Base-by-base conservation (phyloP, 2,329 filamentous ascomycete genomes). In the Dactylonectria macrodidyma region DNA sequence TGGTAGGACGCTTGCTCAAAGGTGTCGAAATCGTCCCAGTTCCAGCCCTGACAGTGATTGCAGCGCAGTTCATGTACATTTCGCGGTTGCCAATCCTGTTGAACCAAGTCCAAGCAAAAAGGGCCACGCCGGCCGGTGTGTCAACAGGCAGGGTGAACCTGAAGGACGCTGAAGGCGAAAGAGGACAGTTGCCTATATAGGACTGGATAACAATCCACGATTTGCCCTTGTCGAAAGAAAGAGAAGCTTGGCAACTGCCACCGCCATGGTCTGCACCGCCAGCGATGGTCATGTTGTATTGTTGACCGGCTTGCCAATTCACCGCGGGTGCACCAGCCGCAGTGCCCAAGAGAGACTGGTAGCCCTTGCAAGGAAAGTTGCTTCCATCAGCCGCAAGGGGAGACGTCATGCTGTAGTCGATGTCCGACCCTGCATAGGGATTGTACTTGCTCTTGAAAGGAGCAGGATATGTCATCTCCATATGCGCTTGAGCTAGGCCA, bases 61-160 rank as follows among this genome's bases (percentile, higher is more conserved):
- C 90, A 0, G 92, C 94, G 75, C 95, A 99, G 87, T 97, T 97
- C 95, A 97, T 97, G 87, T 98, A 98, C 87, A 97, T 94, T 79
- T 98, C 96, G 1, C 95, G 91, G 84, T 97, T 97, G 3, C 96
- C 96, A 10, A 97, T 77, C 67, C 92, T 92, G 85, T 98, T 98
- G 82, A 97, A 90, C 96, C 96, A 98, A 1, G 94, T 94, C 95
- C 95, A 98, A 0, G 94, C 94, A 5, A 98, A 87, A 50, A 95
- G 79, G 65, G 89, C 91, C 38, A 90, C 87, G 80, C 81, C 84
- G 67, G 81, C 76, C n/a, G 89, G 89, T 1, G 89, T 88, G 71
- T 91, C 89, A 2, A 81, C 79, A 8, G 93, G 93, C 36, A 95
- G 81, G 36, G 84, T 88, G 80, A 95, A 95, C 72, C 86, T 81